Conservation (phyloP, 495 filamentous ascomycete genomes). For the Penicillium verhagenii region DNA sequence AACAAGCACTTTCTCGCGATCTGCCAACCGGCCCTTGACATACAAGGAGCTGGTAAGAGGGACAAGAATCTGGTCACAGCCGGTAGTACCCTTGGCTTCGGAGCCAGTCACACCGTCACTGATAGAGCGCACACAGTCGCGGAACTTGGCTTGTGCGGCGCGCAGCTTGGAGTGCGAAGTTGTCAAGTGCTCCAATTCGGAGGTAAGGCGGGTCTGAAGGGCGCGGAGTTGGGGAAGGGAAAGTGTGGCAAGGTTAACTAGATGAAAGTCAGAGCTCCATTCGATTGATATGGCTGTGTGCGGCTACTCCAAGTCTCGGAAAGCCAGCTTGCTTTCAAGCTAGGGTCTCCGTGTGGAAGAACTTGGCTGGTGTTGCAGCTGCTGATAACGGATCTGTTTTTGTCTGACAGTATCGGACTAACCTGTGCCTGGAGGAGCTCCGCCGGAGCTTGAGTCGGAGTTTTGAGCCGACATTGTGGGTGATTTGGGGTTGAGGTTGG, state of each 20-base stretch:
- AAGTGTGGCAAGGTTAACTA: conserved; percentile 65
- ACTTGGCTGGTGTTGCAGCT: neutral
- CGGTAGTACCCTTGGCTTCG: conserved; percentile 36
- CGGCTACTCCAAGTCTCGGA: neutral
- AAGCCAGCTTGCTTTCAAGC: neutral
- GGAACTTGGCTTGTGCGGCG: conserved; percentile 85
- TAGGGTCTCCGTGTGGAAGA: neutral
- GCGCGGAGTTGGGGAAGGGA: conserved; percentile 55
- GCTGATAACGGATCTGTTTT: neutral
- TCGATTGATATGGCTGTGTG: neutral
- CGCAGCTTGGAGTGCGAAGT: conserved; percentile 84
- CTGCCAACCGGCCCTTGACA: conserved; percentile 77
- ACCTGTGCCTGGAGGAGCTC: conserved; percentile 33
- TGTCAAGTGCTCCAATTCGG: conserved; percentile 91
- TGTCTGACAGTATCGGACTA: conserved; percentile 3
- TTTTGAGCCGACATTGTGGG: conserved; percentile 25
- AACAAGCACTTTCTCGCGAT: conserved; percentile 79
- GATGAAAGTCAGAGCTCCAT: neutral
- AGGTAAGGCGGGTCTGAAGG: conserved; percentile 92
- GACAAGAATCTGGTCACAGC: conserved; percentile 66
- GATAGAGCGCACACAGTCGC: conserved; percentile 78
- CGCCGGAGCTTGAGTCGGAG: conserved; percentile 25
- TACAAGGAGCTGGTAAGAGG: conserved; percentile 92
- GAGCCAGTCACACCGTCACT: conserved; percentile 54
- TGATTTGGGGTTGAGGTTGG: neutral